A percentile compares a stretch with the other conserved stretches of the same genome.
Evolutionary conservation across 345 rosid genomes (phyloP).

Genomic region (Euphorbia tirucalli): DNA sequence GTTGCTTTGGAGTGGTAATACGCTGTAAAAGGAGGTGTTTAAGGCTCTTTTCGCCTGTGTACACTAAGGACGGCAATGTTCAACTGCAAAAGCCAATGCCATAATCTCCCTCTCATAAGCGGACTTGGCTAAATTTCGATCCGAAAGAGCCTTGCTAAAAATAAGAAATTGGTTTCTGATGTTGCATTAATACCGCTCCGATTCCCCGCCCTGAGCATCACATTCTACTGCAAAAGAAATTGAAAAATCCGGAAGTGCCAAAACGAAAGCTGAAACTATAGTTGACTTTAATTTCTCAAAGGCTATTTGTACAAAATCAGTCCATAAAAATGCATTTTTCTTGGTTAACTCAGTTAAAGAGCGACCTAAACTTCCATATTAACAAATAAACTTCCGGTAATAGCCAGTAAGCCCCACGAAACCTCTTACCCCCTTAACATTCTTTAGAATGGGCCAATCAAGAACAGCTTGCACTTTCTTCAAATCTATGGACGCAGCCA

Average conservation of each 20-base stretch:
- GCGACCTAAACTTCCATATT: background rate
- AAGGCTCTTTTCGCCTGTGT: background rate
- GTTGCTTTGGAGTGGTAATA: background rate
- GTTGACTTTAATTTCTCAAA: background rate
- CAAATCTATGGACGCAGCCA: background rate
- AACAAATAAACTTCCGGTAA: too few relatives aligned
- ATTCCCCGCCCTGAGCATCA: background rate
- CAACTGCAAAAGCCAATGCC: background rate
- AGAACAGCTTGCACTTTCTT: background rate
- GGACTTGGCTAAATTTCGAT: background rate
- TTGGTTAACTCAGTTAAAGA: background rate
- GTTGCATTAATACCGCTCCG: too few relatives aligned
- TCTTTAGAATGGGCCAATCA: background rate
- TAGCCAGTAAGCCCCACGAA: background rate
- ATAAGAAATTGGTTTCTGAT: too few relatives aligned
- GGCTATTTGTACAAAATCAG: background rate
- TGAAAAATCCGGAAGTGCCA: background rate
- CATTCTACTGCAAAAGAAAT: background rate
- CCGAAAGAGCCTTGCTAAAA: too few relatives aligned
- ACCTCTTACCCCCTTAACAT: background rate
- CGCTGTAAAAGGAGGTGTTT: background rate
- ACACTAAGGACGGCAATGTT: background rate
- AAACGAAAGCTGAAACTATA: background rate
- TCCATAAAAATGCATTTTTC: too few relatives aligned
- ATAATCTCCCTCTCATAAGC: background rate